Evolutionary conservation across 345 rosid genomes (phyloP), one percentile per base, ranked within the genome.

Genomic region (Bretschneidera sinensis): DNA sequence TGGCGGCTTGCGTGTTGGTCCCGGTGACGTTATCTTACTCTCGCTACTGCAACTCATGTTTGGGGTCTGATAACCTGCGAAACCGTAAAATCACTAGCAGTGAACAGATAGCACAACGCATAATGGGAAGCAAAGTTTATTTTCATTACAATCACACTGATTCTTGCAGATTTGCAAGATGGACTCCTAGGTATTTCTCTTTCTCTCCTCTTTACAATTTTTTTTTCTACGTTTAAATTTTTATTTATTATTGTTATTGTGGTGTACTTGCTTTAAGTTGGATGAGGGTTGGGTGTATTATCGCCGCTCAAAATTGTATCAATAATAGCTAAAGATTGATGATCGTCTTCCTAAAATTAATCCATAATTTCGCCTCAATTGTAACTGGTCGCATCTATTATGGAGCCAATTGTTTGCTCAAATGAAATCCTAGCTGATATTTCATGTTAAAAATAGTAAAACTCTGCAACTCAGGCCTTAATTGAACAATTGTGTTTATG

Each of bases 121-220:
- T 55, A 50, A 73, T 68, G 74, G 62, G 70, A 20, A 60, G 69
- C 56, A 83, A 80, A 68, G 72, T 67, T 21, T 75, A 81, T 68
- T 62, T 59, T 53, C 91, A 85, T 39, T 90, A 89, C 70, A 79
- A 87, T 61, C 99, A 89, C 59, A 77, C 81, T 33, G 91, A 85
- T 71, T 81, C 90, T 9, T 83, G 90, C 81, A 81, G 51, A 49
- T 76, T 70, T 50, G 75, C 78, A 11, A 78, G 99, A 20, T 90
- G 99, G 99, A 87, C 73, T 45, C 78, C 96, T 67, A 86, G 88
- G 95, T 84, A 34, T 19, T 21, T 34, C 21, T 48, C 43, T 55
- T 64, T 31, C 31, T 43, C 33, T 55, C 54, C 35, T 23, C 19
- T 24, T 6, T n/a, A 21, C 16, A 23, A n/a, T n/a, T n/a, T n/a